phyloP scores from a whole-genome alignment of 2,329 filamentous ascomycete species.

The Fusarium zealandicum region DNA sequence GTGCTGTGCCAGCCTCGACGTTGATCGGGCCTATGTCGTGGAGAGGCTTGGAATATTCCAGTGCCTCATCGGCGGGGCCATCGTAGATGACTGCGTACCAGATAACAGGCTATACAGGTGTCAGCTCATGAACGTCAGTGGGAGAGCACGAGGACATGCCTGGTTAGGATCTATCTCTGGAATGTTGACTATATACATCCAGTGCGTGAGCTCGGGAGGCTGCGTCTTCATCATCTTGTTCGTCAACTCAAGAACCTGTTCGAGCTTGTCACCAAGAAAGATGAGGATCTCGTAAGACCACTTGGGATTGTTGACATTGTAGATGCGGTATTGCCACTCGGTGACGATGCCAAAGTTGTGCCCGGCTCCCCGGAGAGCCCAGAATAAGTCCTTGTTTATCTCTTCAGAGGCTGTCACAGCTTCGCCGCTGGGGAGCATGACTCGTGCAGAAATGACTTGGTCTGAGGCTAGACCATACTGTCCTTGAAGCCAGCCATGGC shows the following conservation, averaged over 20 bases:
- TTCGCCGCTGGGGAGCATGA: slow-evolving; percentile 18
- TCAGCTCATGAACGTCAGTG: neutral
- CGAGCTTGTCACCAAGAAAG: slow-evolving; percentile 42
- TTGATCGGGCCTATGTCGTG: slow-evolving; percentile 49
- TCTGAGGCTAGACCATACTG: slow-evolving; percentile 20
- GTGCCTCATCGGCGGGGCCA: slow-evolving; percentile 46
- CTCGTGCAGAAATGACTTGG: slow-evolving; percentile 18
- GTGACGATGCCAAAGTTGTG: slow-evolving; percentile 63
- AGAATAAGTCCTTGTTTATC: slow-evolving; percentile 43
- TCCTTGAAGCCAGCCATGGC: slow-evolving; percentile 28
- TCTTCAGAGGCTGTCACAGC: slow-evolving; percentile 13
- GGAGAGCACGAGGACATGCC: rapidly evolving
- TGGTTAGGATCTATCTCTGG: slow-evolving; percentile 22
- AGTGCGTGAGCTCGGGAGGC: slow-evolving; percentile 19
- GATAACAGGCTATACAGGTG: slow-evolving; percentile 45
- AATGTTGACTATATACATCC: slow-evolving; percentile 31
- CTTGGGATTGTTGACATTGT: slow-evolving; percentile 46
- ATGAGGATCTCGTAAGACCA: slow-evolving; percentile 52
- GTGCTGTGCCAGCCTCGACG: slow-evolving; percentile 41
- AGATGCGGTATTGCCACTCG: slow-evolving; percentile 54
- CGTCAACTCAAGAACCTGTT: slow-evolving; percentile 17
- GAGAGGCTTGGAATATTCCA: slow-evolving; percentile 51
- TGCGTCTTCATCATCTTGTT: slow-evolving; percentile 30
- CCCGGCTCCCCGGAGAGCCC: slow-evolving; percentile 55
- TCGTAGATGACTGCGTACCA: slow-evolving; percentile 52